Conservation (phyloP, 1,284 basidiomycete species). For the Exobasidium rhododendri region DNA sequence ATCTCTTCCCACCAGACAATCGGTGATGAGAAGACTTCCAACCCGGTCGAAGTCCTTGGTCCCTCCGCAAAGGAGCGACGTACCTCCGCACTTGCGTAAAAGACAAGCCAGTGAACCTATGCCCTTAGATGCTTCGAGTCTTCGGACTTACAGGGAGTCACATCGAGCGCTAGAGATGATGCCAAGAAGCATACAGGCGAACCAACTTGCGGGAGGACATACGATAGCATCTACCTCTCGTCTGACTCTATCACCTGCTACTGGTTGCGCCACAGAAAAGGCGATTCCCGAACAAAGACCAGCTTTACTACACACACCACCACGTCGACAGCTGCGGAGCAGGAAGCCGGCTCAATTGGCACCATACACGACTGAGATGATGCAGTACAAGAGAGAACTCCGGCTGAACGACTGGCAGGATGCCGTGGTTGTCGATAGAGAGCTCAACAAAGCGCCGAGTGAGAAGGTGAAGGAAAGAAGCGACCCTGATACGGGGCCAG, state of each 20-base stretch:
- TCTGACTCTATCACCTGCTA: neutral
- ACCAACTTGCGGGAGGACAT: neutral
- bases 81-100: too few species aligned
- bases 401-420: slow-evolving; percentile 56
- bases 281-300: neutral
- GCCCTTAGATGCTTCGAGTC: too few species aligned
- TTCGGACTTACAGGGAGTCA: too few species aligned
- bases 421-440: slow-evolving; percentile 53
- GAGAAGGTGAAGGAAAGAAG: slow-evolving; percentile 11
- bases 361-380: slow-evolving; percentile 55
- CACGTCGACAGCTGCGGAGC: slow-evolving; percentile 39
- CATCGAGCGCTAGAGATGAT: too few species aligned
- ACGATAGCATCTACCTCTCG: neutral
- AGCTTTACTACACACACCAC: slow-evolving; percentile 22
- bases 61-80: too few species aligned
- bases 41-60: too few species aligned
- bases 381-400: slow-evolving; percentile 50
- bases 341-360: slow-evolving; percentile 55
- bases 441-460: slow-evolving; percentile 15
- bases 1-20: too few species aligned
- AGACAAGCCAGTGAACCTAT: too few species aligned
- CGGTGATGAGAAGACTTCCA: too few species aligned
- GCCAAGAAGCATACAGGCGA: too few species aligned
- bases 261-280: neutral
- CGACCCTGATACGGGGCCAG: neutral